Conservation (phyloP, 306 rosid genomes). For the Cucumis hystrix region DNA sequence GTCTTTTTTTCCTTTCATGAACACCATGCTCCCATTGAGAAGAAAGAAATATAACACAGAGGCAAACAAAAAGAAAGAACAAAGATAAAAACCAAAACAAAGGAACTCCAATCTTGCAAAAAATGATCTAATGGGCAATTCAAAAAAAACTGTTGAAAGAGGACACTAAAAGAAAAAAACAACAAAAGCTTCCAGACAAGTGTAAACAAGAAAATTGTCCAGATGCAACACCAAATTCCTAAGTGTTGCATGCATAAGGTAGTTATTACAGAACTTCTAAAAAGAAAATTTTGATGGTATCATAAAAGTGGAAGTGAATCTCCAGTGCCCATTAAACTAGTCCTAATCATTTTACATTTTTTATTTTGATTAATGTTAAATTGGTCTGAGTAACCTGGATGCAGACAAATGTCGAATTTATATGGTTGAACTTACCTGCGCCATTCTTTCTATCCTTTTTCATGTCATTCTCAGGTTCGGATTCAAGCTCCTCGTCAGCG, state of each 20-base stretch:
- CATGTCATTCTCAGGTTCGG: slow-evolving; percentile 35
- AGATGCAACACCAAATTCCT: background rate
- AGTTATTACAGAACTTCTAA: background rate
- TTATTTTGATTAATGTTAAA: background rate
- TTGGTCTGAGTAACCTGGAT: background rate
- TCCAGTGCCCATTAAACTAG: background rate
- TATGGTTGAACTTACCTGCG: slow-evolving; percentile 29
- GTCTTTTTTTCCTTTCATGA: background rate
- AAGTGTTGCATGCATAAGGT: background rate
- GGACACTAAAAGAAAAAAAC: background rate
- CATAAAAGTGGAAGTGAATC: background rate
- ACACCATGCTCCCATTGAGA: background rate
- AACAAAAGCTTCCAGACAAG: background rate
- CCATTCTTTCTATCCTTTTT: slow-evolving; percentile 37
- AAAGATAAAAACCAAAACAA: background rate
- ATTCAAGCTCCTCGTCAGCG: slow-evolving; percentile 84
- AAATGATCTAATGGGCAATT: background rate
- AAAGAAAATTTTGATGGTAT: background rate
- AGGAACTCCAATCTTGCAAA: background rate
- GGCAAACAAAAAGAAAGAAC: background rate
- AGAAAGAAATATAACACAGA: background rate
- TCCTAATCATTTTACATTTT: background rate
- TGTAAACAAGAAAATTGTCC: background rate
- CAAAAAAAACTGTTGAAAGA: background rate
- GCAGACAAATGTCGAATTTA: background rate